Conservation (phyloP, 192 early-diverging fungal genomes). For the Cladochytrium replicatum region DNA sequence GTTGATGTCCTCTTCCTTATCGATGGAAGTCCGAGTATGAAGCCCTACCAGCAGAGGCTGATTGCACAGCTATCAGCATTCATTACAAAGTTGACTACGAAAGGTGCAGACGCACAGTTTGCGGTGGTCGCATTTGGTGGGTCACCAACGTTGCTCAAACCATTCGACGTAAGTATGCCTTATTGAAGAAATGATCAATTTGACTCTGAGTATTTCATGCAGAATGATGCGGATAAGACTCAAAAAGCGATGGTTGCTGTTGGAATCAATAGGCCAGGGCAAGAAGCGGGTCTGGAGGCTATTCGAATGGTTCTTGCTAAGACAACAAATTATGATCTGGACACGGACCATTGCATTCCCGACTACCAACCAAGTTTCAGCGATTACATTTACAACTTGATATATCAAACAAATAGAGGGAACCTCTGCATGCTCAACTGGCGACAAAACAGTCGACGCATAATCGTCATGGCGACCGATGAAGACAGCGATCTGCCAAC, state of each 20-base stretch:
- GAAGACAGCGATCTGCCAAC: slow-evolving; percentile 29
- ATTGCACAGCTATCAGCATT: slow-evolving; percentile 18
- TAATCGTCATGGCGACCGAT: slow-evolving; percentile 31
- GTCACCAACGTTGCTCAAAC: slow-evolving; percentile 10
- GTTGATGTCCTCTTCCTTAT: slow-evolving; percentile 29
- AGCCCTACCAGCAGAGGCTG: slow-evolving; percentile 13
- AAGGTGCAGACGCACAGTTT: slow-evolving; percentile 23
- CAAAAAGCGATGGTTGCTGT: slow-evolving; percentile 6
- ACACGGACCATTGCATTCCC: background rate
- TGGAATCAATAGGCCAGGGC: slow-evolving; percentile 17
- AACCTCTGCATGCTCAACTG: slow-evolving; percentile 14
- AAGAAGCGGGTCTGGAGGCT: slow-evolving; percentile 28
- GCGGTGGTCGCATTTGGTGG: slow-evolving; percentile 26
- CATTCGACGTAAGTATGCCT: slow-evolving; percentile 19
- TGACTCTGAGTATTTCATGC: background rate
- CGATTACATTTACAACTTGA: too few relatives aligned
- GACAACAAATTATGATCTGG: slow-evolving; percentile 16
- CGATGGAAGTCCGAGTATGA: slow-evolving; percentile 22
- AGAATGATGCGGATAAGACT: slow-evolving; percentile 12
- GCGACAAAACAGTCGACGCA: slow-evolving; percentile 8
- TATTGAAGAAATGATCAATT: background rate
- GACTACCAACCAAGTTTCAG: too few relatives aligned
- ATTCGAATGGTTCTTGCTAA: slow-evolving; percentile 20
- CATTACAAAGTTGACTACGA: slow-evolving; percentile 3
- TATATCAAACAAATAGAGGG: background rate